These are phyloP conservation scores for Taphrina confusa DNA, from an alignment of 1,139 yeast genomes.

Conservation along the genomic window DNA sequence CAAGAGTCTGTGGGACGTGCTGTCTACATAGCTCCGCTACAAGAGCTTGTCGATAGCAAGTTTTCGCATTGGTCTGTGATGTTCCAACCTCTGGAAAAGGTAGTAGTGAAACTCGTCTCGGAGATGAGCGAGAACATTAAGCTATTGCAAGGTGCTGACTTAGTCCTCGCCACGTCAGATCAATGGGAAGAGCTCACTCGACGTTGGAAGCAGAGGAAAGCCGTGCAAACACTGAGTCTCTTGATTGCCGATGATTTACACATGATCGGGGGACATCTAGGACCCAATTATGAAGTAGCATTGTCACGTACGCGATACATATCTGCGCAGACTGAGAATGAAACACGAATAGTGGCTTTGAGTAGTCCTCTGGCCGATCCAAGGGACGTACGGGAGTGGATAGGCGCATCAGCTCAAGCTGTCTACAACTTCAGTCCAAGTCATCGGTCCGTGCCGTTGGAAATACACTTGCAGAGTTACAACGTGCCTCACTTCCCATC, in stretches of 20 bases:
- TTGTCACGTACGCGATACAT: conserved; percentile 73
- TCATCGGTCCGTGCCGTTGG: conserved; percentile 59
- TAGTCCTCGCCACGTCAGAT: conserved; percentile 75
- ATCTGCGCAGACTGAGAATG: conserved; percentile 59
- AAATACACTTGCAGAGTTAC: conserved; percentile 60
- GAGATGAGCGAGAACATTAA: conserved; percentile 60
- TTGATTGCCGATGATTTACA: conserved; percentile 80
- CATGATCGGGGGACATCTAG: conserved; percentile 58
- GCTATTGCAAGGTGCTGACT: conserved; percentile 59
- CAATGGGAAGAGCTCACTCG: conserved; percentile 73
- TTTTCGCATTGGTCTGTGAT: conserved; percentile 56
- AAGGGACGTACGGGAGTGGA: conserved; percentile 81
- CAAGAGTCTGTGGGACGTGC: conserved; percentile 58
- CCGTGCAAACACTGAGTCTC: conserved; percentile 66
- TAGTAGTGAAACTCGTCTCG: conserved; percentile 62
- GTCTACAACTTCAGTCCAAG: conserved; percentile 71
- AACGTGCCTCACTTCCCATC: conserved; percentile 55
- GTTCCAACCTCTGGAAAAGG: conserved; percentile 49
- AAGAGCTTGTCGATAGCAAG: conserved; percentile 56
- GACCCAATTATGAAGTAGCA: conserved; percentile 66
- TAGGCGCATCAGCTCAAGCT: conserved; percentile 63
- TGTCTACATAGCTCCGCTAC: conserved; percentile 66
- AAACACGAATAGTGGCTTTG: conserved; percentile 64
- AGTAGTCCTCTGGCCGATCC: conserved; percentile 72
- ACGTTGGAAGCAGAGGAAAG: conserved; percentile 77